Base-by-base conservation (phyloP, 169 alveolate genomes). In the Plasmodium ovale region DNA sequence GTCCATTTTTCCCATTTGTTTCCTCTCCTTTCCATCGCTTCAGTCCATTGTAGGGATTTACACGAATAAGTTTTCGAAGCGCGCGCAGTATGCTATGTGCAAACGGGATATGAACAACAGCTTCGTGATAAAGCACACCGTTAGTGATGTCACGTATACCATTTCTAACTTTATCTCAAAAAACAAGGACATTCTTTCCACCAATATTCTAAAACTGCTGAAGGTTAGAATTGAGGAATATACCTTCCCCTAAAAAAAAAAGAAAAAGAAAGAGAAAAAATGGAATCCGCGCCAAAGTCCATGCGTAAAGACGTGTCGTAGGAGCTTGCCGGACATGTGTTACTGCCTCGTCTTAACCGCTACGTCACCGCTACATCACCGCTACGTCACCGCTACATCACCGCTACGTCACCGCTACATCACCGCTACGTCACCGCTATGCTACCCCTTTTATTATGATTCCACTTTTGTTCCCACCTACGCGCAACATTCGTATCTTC, bases 51-150 rank as follows among this genome's bases (percentile, higher is more conserved):
- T 79, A 58, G 47, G 82, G 3, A 47, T 79, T 1, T 79, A 58
- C 31, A 53, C 84, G 16, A 79, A 64, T 70, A 79, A 65, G 44
- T 79, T 79, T 58, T 51, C 84, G 3, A 79, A 79, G 51, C 68
- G 49, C 16, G 33, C 56, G 16, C 79, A 79, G 19, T 79, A 65
- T 62, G 29, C 33, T 21, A 31, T 59, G 7, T 51, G 72, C 19
- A 79, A 65, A 35, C 6, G 49, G 51, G 84, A 79, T 23, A 65
- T 51, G 29, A 79, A 51, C n/a, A 23, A 31, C 3, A 79, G 82
- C 49, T 79, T 79, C 58, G 2, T 79, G 23, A 79, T 79, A 29
- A 79, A 79, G 70, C 89, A 79, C 42, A 79, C 89, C 9, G 89
- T 79, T 1, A 79, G 89, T 42, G 89, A 79, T 56, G 89, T 79